phyloP scores from a whole-genome alignment of 169 alveolate genomes.

The Toxoplasma gondii region DNA sequence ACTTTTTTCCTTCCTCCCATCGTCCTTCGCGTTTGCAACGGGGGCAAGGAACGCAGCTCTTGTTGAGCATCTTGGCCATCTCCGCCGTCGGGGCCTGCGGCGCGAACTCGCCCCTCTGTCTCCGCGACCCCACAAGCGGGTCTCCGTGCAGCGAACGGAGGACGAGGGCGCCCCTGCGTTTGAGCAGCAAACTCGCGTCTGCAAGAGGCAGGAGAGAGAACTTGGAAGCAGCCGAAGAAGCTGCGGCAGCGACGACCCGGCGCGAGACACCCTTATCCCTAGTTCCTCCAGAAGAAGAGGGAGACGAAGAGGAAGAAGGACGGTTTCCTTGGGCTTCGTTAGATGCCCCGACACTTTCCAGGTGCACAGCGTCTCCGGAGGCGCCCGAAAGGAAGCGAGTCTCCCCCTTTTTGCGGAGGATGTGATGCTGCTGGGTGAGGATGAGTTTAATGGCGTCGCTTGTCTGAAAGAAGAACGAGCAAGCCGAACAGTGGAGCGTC shows the following conservation, averaged over 20 bases:
- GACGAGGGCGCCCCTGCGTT: background rate
- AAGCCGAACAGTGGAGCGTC: constrained; percentile 28
- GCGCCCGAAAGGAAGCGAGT: background rate
- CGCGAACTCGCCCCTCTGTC: constrained; percentile 40
- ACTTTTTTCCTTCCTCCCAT: constrained; percentile 28
- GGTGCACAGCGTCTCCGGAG: background rate
- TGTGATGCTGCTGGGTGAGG: constrained; percentile 30
- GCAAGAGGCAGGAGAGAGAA: constrained; percentile 47
- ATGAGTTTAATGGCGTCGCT: constrained; percentile 4
- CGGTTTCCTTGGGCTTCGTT: background rate
- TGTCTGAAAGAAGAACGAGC: constrained; percentile 32
- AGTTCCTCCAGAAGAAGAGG: background rate
- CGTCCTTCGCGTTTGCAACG: background rate
- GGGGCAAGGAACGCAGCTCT: constrained; percentile 15
- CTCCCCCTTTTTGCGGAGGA: background rate
- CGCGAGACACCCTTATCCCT: background rate
- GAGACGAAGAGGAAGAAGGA: background rate
- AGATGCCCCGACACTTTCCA: background rate
- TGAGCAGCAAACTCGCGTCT: background rate
- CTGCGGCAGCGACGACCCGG: background rate
- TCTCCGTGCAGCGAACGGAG: constrained; percentile 30
- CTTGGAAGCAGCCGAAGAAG: background rate
- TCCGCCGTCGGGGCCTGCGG: constrained; percentile 26
- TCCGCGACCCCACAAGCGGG: constrained; percentile 46
- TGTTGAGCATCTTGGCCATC: constrained; percentile 20